Conservation (phyloP, 768 basidiomycete species). For the Lactarius pseudohatsudake region DNA sequence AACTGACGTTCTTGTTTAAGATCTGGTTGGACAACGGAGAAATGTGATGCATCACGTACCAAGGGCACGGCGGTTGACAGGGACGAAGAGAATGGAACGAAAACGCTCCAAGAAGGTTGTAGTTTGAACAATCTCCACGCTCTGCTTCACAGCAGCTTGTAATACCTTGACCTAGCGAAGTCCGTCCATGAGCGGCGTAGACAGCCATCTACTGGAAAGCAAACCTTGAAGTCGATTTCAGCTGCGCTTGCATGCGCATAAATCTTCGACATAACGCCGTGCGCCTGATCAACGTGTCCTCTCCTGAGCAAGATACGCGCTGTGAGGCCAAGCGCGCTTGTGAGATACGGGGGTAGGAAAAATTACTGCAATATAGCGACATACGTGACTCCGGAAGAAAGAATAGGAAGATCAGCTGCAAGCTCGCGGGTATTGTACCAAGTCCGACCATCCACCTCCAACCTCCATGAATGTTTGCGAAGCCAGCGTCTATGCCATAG, state of each 20-base stretch:
- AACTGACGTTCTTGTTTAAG: constrained; percentile 42
- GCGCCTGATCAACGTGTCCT: constrained; percentile 52
- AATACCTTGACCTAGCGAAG: constrained; percentile 53
- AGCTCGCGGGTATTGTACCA: constrained; percentile 62
- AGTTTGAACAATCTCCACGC: constrained; percentile 57
- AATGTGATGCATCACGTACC: constrained; percentile 43
- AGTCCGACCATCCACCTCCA: constrained; percentile 88
- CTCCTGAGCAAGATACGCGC: constrained; percentile 66
- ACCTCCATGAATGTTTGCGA: constrained; percentile 55
- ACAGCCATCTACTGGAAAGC: not conserved
- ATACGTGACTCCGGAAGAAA: constrained; percentile 79
- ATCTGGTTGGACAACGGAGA: not conserved
- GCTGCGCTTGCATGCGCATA: constrained; percentile 55
- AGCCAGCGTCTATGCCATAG: constrained; percentile 70
- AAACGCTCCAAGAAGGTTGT: constrained; percentile 57
- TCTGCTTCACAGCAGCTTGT: constrained; percentile 56
- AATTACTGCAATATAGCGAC: constrained; percentile 32
- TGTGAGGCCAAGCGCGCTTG: constrained; percentile 27
- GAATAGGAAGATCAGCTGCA: constrained; percentile 60
- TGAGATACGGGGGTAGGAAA: not conserved
- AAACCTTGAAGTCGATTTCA: constrained; percentile 63
- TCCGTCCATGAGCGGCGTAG: not conserved
- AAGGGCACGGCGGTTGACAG: constrained; percentile 66
- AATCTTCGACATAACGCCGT: constrained; percentile 59
- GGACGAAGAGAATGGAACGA: constrained; percentile 50